A percentile compares a stretch with the other conserved stretches of the same genome.
phyloP scores from a whole-genome alignment of 2,329 filamentous ascomycete species.

The Helminthosporium solani region DNA sequence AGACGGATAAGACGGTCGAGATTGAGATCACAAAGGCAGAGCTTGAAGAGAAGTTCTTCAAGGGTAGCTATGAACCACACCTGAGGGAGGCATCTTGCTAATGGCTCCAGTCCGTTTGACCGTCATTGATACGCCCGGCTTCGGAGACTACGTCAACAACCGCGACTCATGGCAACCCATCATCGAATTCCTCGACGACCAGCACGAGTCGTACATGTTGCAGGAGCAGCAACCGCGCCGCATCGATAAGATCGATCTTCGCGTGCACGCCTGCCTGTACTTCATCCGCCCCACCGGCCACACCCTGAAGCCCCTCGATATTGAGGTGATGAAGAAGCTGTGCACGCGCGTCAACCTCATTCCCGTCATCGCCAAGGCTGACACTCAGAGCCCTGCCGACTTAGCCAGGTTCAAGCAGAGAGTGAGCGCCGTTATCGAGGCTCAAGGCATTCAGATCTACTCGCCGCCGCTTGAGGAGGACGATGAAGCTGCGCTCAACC shows the following conservation, averaged over 20 bases:
- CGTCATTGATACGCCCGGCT: slow-evolving; percentile 97
- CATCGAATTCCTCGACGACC: slow-evolving; percentile 99
- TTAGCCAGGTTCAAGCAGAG: slow-evolving; percentile 92
- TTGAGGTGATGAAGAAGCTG: slow-evolving; percentile 99
- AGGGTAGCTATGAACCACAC: slow-evolving; percentile 62
- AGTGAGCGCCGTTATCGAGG: slow-evolving; percentile 92
- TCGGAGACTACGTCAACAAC: slow-evolving; percentile 99
- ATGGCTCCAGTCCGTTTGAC: slow-evolving; percentile 80
- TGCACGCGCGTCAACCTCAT: slow-evolving; percentile 98
- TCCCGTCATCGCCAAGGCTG: slow-evolving; percentile 96
- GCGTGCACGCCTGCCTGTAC: slow-evolving; percentile 97
- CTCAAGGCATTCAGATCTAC: slow-evolving; percentile 99
- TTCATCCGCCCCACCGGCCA: slow-evolving; percentile 98
- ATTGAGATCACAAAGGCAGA: slow-evolving; percentile 99
- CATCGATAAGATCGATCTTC: slow-evolving; percentile 97
- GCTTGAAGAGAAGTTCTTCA: slow-evolving; percentile 99
- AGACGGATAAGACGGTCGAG: slow-evolving; percentile 99
- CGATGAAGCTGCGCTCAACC: slow-evolving; percentile 91
- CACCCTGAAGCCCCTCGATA: slow-evolving; percentile 96
- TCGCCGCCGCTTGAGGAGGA: slow-evolving; percentile 97
- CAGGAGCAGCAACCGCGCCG: slow-evolving; percentile 99
- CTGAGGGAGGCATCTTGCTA: slow-evolving; percentile 12
- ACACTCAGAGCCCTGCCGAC: slow-evolving; percentile 91
- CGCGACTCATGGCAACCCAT: slow-evolving; percentile 99
- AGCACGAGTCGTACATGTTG: slow-evolving; percentile 99